Evolutionary conservation across 257 asterid species (phyloP).

Genomic region (Solanum paucissectum): DNA sequence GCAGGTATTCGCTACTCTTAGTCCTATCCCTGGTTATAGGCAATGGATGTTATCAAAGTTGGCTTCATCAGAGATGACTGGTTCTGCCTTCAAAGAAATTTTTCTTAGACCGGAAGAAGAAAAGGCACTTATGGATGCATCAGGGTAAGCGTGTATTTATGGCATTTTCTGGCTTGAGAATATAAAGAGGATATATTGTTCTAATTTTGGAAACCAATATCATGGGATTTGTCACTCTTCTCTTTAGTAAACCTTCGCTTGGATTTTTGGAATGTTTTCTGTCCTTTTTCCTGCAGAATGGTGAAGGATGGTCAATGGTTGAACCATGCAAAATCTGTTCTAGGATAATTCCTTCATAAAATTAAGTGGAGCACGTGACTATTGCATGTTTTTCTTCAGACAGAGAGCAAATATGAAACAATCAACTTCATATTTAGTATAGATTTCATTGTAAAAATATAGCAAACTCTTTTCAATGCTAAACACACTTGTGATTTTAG

Average conservation of each 20-base stretch:
- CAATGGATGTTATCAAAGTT: slow-evolving; percentile 81
- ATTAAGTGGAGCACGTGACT: neutral
- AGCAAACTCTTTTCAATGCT: neutral
- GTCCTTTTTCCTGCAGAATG: neutral
- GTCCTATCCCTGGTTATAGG: slow-evolving; percentile 94
- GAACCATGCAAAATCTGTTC: neutral
- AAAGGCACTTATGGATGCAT: slow-evolving; percentile 48
- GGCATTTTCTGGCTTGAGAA: slow-evolving; percentile 3
- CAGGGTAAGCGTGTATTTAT: slow-evolving; percentile 35
- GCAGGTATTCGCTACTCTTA: slow-evolving; percentile 95
- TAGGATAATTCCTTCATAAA: neutral
- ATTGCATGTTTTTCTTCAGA: neutral
- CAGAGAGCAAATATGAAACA: neutral
- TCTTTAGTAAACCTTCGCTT: neutral
- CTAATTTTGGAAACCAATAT: neutral
- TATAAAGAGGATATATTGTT: neutral
- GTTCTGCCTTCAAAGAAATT: slow-evolving; percentile 60
- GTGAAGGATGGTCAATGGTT: neutral
- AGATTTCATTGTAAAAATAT: neutral
- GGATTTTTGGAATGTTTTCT: neutral
- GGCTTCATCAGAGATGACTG: slow-evolving; percentile 56
- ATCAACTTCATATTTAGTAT: neutral
- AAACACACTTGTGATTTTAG: neutral
- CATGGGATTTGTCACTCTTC: neutral
- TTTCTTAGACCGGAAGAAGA: slow-evolving; percentile 79